phyloP scores from a whole-genome alignment of 139 green algal genomes.

The Chlorokybus atmophyticus region DNA sequence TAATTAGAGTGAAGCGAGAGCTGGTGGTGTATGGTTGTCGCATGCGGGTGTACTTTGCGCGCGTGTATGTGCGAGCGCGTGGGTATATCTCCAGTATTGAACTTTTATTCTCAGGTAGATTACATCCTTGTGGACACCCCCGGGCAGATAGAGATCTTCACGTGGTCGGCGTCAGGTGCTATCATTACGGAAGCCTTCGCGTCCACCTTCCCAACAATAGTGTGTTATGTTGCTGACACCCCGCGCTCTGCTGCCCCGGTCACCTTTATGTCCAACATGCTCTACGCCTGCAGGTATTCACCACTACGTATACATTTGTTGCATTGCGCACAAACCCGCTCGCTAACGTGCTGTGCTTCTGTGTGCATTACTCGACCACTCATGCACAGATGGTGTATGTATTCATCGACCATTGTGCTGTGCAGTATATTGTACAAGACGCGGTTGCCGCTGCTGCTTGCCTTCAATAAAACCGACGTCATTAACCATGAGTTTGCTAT shows the following conservation, averaged over 20 bases:
- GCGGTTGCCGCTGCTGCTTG: slow-evolving; percentile 81
- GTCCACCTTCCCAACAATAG: slow-evolving; percentile 66
- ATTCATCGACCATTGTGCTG: no score
- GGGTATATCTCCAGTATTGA: no score
- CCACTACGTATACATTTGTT: no score
- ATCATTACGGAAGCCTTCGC: slow-evolving; percentile 92
- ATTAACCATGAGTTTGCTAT: slow-evolving; percentile 63
- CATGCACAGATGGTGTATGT: slow-evolving; percentile 39
- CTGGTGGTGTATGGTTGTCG: no score
- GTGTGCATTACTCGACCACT: no score
- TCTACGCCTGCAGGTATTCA: slow-evolving; percentile 55
- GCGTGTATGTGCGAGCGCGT: no score
- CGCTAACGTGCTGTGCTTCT: not conserved
- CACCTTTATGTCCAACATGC: slow-evolving; percentile 98
- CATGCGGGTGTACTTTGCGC: no score
- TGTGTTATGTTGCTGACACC: slow-evolving; percentile 89
- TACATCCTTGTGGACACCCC: slow-evolving; percentile 89
- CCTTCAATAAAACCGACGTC: slow-evolving; percentile 97
- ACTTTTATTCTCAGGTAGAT: no score
- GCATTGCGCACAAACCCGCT: no score
- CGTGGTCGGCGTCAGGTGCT: slow-evolving; percentile 76
- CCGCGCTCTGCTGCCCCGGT: slow-evolving; percentile 43
- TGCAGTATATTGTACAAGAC: slow-evolving; percentile 92
- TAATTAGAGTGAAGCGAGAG: no score
- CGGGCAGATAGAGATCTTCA: slow-evolving; percentile 99